Percentiles rank a stretch among this genome's conserved stretches.
Conservation (phyloP, 2,329 filamentous ascomycete genomes). For the Paecilomyces niveus region DNA sequence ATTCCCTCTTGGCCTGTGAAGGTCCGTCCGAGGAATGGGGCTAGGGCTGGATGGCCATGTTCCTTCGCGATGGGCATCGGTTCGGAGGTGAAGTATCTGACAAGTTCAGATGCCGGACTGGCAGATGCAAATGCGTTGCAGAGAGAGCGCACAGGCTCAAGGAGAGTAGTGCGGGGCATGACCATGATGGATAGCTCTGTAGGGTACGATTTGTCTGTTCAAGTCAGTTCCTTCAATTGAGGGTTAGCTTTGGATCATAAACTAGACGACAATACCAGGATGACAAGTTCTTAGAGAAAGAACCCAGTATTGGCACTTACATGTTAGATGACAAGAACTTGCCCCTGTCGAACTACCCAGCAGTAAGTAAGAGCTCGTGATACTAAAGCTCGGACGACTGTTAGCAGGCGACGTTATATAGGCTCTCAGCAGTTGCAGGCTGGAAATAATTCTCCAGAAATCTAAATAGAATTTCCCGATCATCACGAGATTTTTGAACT, state of each 20-base stretch:
- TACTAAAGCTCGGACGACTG: background rate
- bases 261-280: background rate
- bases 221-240: background rate
- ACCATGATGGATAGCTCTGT: background rate
- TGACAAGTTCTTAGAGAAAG: background rate
- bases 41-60: constrained; percentile 33
- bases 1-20: constrained; percentile 31
- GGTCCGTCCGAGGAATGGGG: constrained; percentile 36
- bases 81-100: constrained; percentile 27
- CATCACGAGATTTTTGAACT: background rate
- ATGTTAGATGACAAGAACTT: background rate
- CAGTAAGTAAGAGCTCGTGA: background rate
- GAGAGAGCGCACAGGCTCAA: constrained; percentile 20
- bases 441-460: background rate
- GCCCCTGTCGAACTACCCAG: too few species aligned
- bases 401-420: background rate
- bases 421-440: background rate
- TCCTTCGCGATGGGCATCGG: constrained; percentile 25
- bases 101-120: constrained; percentile 16
- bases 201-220: background rate
- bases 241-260: background rate
- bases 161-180: constrained; percentile 12
- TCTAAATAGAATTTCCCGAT: background rate
- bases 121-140: constrained; percentile 23
- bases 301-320: background rate